phyloP scores from a whole-genome alignment of 306 rosid genomes.

The Fragaria nilgerrensis region DNA sequence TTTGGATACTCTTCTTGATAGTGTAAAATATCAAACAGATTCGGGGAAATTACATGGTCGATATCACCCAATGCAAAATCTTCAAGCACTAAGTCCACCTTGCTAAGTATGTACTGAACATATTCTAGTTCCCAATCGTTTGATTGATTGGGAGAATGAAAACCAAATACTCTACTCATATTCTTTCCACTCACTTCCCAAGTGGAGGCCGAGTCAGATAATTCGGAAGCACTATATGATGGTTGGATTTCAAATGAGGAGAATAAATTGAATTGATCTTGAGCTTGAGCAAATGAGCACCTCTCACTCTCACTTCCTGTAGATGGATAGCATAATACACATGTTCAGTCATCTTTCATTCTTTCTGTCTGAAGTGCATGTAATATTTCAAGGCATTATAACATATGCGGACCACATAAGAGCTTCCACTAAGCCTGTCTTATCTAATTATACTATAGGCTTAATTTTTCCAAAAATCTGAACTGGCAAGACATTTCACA shows the following conservation, averaged over 20 bases:
- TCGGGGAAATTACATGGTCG: slow-evolving; percentile 42
- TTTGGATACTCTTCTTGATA: slow-evolving; percentile 39
- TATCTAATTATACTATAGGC: background rate
- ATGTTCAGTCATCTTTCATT: slow-evolving; percentile 15
- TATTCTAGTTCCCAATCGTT: slow-evolving; percentile 62
- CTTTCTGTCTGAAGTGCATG: slow-evolving; percentile 5
- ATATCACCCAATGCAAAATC: slow-evolving; percentile 45
- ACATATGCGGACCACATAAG: background rate
- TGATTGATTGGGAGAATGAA: slow-evolving; percentile 32
- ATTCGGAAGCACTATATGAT: slow-evolving; percentile 28
- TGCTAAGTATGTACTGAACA: slow-evolving; percentile 49
- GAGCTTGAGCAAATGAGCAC: slow-evolving; percentile 46
- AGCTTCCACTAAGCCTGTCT: background rate
- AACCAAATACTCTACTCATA: slow-evolving; percentile 20
- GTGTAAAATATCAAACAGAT: slow-evolving; percentile 57
- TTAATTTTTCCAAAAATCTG: background rate
- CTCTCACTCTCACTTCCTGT: slow-evolving; percentile 57
- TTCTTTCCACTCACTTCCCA: slow-evolving; percentile 29
- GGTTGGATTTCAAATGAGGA: slow-evolving; percentile 35
- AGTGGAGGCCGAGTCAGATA: slow-evolving; percentile 36
- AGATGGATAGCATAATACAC: slow-evolving; percentile 17
- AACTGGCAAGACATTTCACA: slow-evolving; percentile 5
- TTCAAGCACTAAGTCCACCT: slow-evolving; percentile 49
- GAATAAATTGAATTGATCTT: slow-evolving; percentile 35
- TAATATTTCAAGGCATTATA: slow-evolving; percentile 6